A percentile compares a stretch with the other conserved stretches of the same genome.
These are phyloP conservation scores for Tylopilus subfusipes DNA, from an alignment of 768 basidiomycete genomes.

Conservation along the genomic window DNA sequence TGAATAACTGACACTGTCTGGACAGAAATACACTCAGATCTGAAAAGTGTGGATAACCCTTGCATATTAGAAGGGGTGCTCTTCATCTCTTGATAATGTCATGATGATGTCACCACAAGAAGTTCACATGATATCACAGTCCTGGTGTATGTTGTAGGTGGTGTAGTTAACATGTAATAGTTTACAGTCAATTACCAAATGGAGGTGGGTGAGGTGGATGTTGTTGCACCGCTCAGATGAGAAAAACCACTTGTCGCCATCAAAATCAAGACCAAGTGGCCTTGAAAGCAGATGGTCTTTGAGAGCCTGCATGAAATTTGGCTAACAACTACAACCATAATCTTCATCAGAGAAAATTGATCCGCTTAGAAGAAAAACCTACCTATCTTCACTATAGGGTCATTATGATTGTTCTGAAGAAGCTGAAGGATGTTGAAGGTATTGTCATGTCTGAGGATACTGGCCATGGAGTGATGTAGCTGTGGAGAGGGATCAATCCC, in stretches of 20 bases:
- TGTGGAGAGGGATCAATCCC: not conserved
- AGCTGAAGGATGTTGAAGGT: not conserved
- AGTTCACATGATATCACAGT: not conserved
- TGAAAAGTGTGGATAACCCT: constrained; percentile 14
- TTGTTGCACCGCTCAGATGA: not conserved
- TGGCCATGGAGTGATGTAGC: not conserved
- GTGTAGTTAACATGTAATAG: not conserved
- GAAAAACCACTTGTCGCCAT: not conserved
- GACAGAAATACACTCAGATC: not conserved
- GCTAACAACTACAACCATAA: not conserved
- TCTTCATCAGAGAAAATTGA: too few relatives aligned
- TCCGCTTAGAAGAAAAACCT: not conserved
- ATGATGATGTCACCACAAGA: too few relatives aligned
- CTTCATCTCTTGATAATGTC: not conserved
- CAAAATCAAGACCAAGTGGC: not conserved
- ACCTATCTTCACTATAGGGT: not conserved
- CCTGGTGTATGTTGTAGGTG: not conserved
- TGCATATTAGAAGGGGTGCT: constrained; percentile 25
- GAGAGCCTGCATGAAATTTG: not conserved
- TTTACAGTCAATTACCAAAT: not conserved
- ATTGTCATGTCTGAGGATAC: not conserved
- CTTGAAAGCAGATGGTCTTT: not conserved
- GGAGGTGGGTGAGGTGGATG: not conserved
- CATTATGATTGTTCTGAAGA: not conserved
- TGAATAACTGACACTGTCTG: not conserved